These are phyloP conservation scores for Pelargonium australe DNA, from an alignment of 441 rosid genomes.

Conservation along the genomic window DNA sequence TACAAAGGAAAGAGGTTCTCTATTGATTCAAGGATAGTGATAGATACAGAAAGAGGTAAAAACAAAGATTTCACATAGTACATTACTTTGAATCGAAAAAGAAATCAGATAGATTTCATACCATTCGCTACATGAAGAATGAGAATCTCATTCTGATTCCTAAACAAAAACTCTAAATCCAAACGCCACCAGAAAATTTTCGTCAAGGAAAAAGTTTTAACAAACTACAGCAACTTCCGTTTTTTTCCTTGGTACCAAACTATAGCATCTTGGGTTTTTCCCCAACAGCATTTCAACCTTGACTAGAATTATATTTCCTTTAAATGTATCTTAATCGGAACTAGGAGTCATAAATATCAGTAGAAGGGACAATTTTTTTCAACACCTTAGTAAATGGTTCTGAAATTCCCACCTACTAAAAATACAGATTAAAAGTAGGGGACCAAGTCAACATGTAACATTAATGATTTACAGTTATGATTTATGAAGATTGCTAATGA, in stretches of 20 bases:
- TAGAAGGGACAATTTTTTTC: not conserved
- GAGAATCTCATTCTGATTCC: no score
- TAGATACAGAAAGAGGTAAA: no score
- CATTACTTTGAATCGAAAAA: no score
- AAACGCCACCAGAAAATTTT: no score
- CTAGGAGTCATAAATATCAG: not conserved
- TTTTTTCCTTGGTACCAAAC: not conserved
- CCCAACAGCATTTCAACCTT: not conserved
- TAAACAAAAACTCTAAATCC: no score
- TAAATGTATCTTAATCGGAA: not conserved
- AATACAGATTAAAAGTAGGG: not conserved
- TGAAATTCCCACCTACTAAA: slow-evolving; percentile 7
- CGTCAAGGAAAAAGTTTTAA: no score
- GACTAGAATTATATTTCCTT: not conserved
- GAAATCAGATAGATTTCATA: no score
- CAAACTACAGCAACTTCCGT: not conserved
- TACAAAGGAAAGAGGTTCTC: no score
- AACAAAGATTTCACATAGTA: no score
- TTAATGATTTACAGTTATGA: slow-evolving; percentile 6
- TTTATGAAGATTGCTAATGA: not conserved
- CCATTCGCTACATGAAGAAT: no score
- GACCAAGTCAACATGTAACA: not conserved
- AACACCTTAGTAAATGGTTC: not conserved
- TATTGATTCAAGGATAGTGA: no score
- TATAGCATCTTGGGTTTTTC: not conserved